Evolutionary conservation across 1,139 yeast species (phyloP), one percentile per base, ranked within the genome.

Genomic region (Candida sp.): DNA sequence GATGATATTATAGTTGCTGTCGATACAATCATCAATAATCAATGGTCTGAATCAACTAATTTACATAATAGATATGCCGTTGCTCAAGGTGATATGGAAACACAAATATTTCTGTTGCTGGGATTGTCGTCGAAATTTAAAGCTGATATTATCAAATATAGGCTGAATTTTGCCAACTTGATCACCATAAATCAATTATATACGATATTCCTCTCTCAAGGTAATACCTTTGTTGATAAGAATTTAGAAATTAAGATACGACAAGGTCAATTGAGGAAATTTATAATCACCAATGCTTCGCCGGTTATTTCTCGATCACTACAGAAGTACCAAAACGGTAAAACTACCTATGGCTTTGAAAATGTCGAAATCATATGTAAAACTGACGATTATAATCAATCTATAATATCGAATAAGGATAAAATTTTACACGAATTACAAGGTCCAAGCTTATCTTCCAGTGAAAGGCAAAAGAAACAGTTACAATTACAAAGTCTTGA

Each of bases 171-270:
- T 2, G 73, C 77, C 0, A 72, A 69, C 1, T 49, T 73, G 39
- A 58, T 70, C 5, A 72, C 78, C 1, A 50, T 63, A 2, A 66
- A 68, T 40, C 78, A 73, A 49, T 49, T 73, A 9, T 73, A 73
- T 45, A 60, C 77, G 8, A 60, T 73, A n/a, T 73, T 63, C 46
- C 67, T 63, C 35, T 54, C 59, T 21, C 62, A 65, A 33, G 78
- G 78, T 0, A 63, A 68, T 46, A 73, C 79, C 0, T 72, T 68
- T 58, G 78, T 73, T 5, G 79, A 73, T 51, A 61, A 67, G 41
- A 65, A 58, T 40, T 50, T 73, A 2, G 79, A 73, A 47, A 45
- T 68, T 4, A 51, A 57, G 23, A 60, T 66, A 4, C 52, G 77
- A 37, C 56, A 58, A 33, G 77, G 77, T 0, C 42, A 52, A 5